These are phyloP conservation scores for Megacollybia marginata DNA, from an alignment of 768 basidiomycete species.

Conservation along the genomic window DNA sequence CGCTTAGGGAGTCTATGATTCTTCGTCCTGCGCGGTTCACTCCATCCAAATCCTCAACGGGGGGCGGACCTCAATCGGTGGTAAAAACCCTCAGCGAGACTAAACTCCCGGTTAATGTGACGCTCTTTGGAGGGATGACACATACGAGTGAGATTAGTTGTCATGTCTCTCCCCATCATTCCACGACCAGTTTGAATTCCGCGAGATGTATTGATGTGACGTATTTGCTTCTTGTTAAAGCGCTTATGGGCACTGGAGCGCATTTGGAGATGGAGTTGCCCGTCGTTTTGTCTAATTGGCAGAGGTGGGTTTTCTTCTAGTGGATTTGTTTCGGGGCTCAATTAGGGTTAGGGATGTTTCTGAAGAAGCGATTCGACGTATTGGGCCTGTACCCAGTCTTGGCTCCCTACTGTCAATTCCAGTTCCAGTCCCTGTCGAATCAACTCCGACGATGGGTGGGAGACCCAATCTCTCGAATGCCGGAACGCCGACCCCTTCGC, in stretches of 20 bases:
- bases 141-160: slow-evolving; percentile 70
- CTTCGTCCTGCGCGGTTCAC: slow-evolving; percentile 59
- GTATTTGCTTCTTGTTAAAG: slow-evolving; percentile 72
- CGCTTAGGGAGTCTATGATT: too few relatives aligned
- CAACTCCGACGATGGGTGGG: too few relatives aligned
- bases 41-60: slow-evolving; percentile 47
- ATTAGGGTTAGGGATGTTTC: slow-evolving; percentile 48
- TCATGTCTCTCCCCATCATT: slow-evolving; percentile 63
- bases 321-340: background rate
- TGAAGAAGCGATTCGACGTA: slow-evolving; percentile 57
- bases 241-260: slow-evolving; percentile 62
- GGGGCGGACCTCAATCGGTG: too few relatives aligned
- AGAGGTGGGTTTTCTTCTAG: slow-evolving; percentile 42
- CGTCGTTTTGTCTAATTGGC: slow-evolving; percentile 82
- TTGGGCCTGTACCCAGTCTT: slow-evolving; percentile 38
- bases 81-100: slow-evolving; percentile 59
- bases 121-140: slow-evolving; percentile 64
- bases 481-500: too few relatives aligned
- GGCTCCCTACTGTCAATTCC: too few relatives aligned
- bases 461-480: too few relatives aligned
- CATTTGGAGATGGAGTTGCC: slow-evolving; percentile 69
- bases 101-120: slow-evolving; percentile 64
- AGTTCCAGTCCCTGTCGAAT: too few relatives aligned
- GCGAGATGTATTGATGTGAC: slow-evolving; percentile 83
- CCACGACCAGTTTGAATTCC: slow-evolving; percentile 72